A percentile compares a stretch with the other conserved stretches of the same genome.
phyloP scores from a whole-genome alignment of 179 eudicot genomes.

The Heliamphora ciliata region DNA sequence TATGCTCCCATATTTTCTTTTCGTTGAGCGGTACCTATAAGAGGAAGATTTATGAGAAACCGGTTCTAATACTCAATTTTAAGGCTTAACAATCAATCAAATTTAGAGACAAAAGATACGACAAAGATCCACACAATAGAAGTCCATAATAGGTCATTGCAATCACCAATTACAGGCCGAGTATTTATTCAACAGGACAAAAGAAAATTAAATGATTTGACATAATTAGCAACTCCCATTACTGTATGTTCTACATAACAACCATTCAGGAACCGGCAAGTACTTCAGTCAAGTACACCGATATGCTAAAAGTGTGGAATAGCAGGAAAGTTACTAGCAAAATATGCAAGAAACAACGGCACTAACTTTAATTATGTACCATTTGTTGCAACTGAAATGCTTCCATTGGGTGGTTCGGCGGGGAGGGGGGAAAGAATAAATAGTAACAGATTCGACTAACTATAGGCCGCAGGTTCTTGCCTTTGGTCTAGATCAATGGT shows the following conservation, averaged over 20 bases:
- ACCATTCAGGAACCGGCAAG: background rate
- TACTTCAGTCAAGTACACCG: background rate
- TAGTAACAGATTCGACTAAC: too few relatives aligned
- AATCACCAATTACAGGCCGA: background rate
- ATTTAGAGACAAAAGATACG: background rate
- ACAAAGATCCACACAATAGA: background rate
- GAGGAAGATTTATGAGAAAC: conserved; percentile 4
- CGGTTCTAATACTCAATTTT: background rate
- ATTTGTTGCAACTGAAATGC: too few relatives aligned
- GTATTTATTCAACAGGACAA: background rate
- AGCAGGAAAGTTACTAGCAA: background rate
- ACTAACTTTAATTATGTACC: background rate
- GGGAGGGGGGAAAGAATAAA: too few relatives aligned
- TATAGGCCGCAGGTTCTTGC: too few relatives aligned
- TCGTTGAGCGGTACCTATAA: conserved; percentile 26
- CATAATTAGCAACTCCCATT: background rate
- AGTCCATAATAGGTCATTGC: background rate
- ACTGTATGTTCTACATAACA: background rate
- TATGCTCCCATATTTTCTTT: conserved; percentile 51
- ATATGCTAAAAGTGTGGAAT: background rate
- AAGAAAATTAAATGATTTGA: background rate
- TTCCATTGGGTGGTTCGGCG: too few relatives aligned
- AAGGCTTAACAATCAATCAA: background rate
- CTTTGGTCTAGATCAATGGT: too few relatives aligned
- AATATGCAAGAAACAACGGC: background rate